Evolutionary conservation across 139 green algal genomes (phyloP), one percentile per base, ranked within the genome.

Genomic region (Chlorella sp.): DNA sequence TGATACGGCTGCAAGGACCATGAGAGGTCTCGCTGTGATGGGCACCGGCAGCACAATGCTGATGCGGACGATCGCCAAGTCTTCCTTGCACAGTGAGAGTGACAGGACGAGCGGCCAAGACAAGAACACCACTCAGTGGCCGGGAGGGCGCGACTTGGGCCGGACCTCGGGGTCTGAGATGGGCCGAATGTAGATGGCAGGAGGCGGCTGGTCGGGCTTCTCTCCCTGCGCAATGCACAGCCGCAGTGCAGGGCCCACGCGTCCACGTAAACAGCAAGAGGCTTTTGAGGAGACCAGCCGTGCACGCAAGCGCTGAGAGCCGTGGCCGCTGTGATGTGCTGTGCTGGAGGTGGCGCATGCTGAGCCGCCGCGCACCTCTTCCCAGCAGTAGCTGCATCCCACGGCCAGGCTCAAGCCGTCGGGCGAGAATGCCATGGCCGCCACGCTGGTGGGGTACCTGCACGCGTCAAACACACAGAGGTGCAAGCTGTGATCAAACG

Each of bases 351-450:
- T 10, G 55, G 22, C 55, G 6, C 4, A 10, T 4, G 14, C 22
- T 64, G 10, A 55, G 10, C 42, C 42, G 17, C 42, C 80, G 76
- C 49, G 86, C 83, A 29, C 90, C 88, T 75, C 49, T 81, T 98
- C 93, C 61, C 86, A 92, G 0, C 85, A 88, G 82, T 97, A 98
- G 74, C 82, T 92, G n/a, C 87, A 72, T 1, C 93, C 93, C 17
- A 97, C 86, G 4, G 93, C 93, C 31, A 98, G 80, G 70, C 87
- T 59, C 4, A 61, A 77, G 33, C 89, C 91, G 14, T 89, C 74
- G 24, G 49, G 64, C 60, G 73, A 92, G 84, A 97, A 98, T 3
- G 88, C 85, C 64, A 97, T 78, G 1, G 91, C 89, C 0, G 92
- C 85, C 0, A 98, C 81, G n/a, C 75, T 88, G 2, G 91, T 97